Conservation (phyloP, 2,329 filamentous ascomycete genomes). For the Cladophialophora psammophila region DNA sequence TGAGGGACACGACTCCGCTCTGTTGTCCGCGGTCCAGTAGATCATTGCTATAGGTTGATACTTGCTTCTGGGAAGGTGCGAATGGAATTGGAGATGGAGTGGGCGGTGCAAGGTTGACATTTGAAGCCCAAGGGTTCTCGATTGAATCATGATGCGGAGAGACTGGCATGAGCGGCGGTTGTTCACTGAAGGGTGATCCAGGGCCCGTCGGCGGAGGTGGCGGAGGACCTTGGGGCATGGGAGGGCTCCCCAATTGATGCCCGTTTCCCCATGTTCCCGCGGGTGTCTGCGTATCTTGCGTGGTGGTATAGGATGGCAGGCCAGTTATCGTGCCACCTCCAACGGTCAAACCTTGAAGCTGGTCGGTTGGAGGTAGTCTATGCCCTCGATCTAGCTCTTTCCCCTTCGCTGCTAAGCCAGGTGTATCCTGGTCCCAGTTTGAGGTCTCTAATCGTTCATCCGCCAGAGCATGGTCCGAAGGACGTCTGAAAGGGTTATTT, state of each 20-base stretch:
- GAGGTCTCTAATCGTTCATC: conserved; percentile 9
- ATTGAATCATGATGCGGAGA: conserved; percentile 24
- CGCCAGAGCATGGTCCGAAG: conserved; percentile 18
- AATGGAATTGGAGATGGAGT: conserved; percentile 35
- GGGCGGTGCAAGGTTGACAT: conserved; percentile 19
- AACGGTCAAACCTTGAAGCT: conserved; percentile 20
- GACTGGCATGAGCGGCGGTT: conserved; percentile 33
- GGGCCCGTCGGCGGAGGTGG: conserved; percentile 31
- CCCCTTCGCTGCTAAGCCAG: conserved; percentile 19
- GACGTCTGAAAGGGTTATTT: conserved; percentile 41
- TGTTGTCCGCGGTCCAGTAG: conserved; percentile 36
- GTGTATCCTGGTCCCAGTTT: conserved; percentile 20
- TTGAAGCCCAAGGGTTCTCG: conserved; percentile 38
- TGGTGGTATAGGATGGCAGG: conserved; percentile 19
- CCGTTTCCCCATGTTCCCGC: conserved; percentile 18
- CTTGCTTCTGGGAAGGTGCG: conserved; percentile 34
- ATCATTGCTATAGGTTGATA: conserved; percentile 33
- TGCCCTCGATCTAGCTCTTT: conserved; percentile 29
- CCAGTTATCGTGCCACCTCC: conserved; percentile 5
- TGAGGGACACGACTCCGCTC: conserved; percentile 29
- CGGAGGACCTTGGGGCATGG: conserved; percentile 34
- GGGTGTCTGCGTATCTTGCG: conserved; percentile 8
- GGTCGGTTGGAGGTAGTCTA: conserved; percentile 1
- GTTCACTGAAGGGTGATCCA: conserved; percentile 32
- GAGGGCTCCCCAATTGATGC: conserved; percentile 19